Conservation (phyloP, 176 grass and related monocot genomes). For the Bonia amplexicaulis region DNA sequence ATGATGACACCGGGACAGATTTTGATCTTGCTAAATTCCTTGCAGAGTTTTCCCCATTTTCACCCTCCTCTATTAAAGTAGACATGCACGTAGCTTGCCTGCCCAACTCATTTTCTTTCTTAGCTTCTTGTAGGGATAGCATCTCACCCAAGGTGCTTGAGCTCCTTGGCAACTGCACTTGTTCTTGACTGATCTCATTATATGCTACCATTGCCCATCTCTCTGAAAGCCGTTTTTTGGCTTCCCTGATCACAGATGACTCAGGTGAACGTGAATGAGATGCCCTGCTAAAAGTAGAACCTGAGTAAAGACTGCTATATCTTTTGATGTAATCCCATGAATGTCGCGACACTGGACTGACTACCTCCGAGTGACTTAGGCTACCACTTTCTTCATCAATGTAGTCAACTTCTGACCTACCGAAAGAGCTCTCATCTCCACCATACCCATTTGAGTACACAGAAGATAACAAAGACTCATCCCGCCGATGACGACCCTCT, state of each 20-base stretch:
- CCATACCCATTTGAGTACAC: conserved; percentile 86
- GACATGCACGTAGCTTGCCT: conserved; percentile 32
- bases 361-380: conserved; percentile 53
- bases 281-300: conserved; percentile 51
- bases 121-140: conserved; percentile 60
- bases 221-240: conserved; percentile 82
- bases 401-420: conserved; percentile 74
- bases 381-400: conserved; percentile 60
- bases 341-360: conserved; percentile 56
- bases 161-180: conserved; percentile 55
- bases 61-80: conserved; percentile 27
- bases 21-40: conserved; percentile 64
- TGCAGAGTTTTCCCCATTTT: conserved; percentile 31
- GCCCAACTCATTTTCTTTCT: conserved; percentile 50
- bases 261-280: conserved; percentile 64
- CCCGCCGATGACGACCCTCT: conserved; percentile 44
- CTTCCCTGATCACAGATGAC: conserved; percentile 81
- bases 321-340: conserved; percentile 73
- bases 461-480: conserved; percentile 89
- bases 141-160: conserved; percentile 94
- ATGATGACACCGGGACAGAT: conserved; percentile 73
- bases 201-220: conserved; percentile 69
- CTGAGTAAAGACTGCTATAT: conserved; percentile 56
- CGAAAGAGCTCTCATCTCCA: conserved; percentile 85
- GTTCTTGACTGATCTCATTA: conserved; percentile 52